phyloP scores from a whole-genome alignment of 768 basidiomycete species.

The Serendipita sp. region DNA sequence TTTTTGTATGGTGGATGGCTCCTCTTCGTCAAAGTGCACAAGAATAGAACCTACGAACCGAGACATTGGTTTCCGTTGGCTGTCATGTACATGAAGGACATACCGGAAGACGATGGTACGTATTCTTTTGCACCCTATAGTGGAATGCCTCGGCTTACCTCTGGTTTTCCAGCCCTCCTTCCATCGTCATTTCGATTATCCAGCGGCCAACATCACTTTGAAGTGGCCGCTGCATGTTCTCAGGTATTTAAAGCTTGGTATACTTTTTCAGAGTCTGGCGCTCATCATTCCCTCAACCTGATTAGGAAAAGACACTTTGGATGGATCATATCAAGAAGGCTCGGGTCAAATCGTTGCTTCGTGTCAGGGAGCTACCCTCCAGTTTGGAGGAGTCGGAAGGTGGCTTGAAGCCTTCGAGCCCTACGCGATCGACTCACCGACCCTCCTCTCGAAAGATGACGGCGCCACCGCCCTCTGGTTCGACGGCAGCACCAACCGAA shows the following conservation, averaged over 20 bases:
- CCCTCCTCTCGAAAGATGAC: neutral
- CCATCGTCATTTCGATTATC: conserved; percentile 69
- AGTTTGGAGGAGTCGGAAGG: conserved; percentile 34
- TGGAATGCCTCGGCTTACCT: conserved; percentile 4
- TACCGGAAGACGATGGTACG: conserved; percentile 60
- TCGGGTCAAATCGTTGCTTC: conserved; percentile 25
- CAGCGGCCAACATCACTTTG: conserved; percentile 56
- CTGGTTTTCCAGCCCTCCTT: conserved; percentile 40
- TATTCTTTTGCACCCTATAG: conserved; percentile 11
- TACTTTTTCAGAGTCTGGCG: neutral
- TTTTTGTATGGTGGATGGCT: conserved; percentile 87
- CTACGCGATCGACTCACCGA: neutral
- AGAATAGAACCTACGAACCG: conserved; percentile 60
- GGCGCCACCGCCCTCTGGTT: neutral
- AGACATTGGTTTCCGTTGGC: conserved; percentile 74
- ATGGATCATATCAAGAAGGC: conserved; percentile 46
- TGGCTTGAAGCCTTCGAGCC: neutral
- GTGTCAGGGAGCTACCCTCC: conserved; percentile 46
- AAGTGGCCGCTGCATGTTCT: conserved; percentile 68
- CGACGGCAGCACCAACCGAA: neutral
- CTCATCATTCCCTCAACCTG: neutral
- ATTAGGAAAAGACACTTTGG: conserved; percentile 79
- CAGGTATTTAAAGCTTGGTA: neutral
- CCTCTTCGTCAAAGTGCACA: conserved; percentile 71
- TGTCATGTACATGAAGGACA: conserved; percentile 53